Evolutionary conservation across 2,329 filamentous ascomycete genomes (phyloP), one percentile per base, ranked within the genome.

Genomic region (Clarireedia homoeocarpa): DNA sequence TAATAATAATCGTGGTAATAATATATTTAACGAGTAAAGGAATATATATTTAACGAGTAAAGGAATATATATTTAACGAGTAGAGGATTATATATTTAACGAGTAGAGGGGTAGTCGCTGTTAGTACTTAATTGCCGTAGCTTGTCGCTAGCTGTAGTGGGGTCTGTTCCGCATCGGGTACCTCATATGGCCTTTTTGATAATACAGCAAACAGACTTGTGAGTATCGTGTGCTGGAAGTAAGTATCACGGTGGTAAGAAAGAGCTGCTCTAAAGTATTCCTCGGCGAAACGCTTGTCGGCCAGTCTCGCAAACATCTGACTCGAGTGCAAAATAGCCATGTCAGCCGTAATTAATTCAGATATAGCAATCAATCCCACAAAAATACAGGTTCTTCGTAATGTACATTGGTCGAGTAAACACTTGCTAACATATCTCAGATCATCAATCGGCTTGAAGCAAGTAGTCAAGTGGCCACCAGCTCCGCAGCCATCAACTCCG

Each of bases 401-500:
- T 46, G 2, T 6, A 45, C 44, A n/a, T 10, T n/a, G 15, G 4
- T 20, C 7, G 5, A 20, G 17, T 24, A 10, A 7, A 34, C 24
- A 17, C 15, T 5, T 17, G 20, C 46, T 55, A 45, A 55, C 6
- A 44, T 2, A 38, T 20, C 2, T 30, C 12, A 55, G 53, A 12
- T 38, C n/a, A 44, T 55, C 17, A 40, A 55, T 3, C 47, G 47
- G 5, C 10, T 55, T n/a, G 49, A 34, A 36, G 17, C 46, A 50
- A 55, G 53, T 23, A 50, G 46, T 9, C 26, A 14, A 44, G 49
- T 30, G 24, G 46, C n/a, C 20, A 17, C 38, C 20, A 6, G 44
- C 27, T 2, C n/a, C 7, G 36, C 39, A 47, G 67, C 66, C 50
- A 12, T 59, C 9, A 26, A 53, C n/a, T 48, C 55, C n/a, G 51